Percentiles rank a stretch among this genome's conserved stretches.
Evolutionary conservation across 176 grass and related monocot genomes (phyloP).

Genomic region (Avena insularis): DNA sequence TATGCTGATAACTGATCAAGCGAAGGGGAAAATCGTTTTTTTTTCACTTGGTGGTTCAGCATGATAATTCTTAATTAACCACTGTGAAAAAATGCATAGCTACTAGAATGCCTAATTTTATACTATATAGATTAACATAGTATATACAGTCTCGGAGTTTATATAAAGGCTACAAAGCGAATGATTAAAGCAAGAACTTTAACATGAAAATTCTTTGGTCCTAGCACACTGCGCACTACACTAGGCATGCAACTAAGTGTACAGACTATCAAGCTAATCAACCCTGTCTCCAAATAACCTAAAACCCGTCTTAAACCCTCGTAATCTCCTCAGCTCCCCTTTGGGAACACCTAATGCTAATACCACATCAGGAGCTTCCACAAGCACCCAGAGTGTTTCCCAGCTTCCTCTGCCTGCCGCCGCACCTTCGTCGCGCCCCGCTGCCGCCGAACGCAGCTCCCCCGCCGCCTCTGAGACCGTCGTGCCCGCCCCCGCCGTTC

Average conservation of each 20-base stretch:
- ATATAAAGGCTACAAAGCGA: background rate
- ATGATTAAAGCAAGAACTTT: background rate
- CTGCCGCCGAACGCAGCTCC: slow-evolving; percentile 16
- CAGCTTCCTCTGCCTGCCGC: slow-evolving; percentile 44
- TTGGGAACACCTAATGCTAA: background rate
- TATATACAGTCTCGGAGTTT: background rate
- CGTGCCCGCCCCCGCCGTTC: background rate
- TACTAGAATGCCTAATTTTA: background rate
- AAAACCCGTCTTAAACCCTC: slow-evolving; percentile 20
- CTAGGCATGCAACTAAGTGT: background rate
- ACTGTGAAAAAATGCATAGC: too few relatives aligned
- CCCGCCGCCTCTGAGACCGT: slow-evolving; percentile 9
- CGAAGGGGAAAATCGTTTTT: too few relatives aligned
- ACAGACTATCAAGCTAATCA: slow-evolving; percentile 17
- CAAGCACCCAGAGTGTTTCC: slow-evolving; percentile 63
- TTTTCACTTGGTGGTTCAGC: too few relatives aligned
- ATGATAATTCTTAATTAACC: too few relatives aligned
- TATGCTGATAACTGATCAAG: too few relatives aligned
- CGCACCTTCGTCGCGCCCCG: slow-evolving; percentile 42
- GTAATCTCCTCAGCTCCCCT: slow-evolving; percentile 28
- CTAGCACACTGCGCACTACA: background rate
- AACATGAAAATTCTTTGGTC: slow-evolving; percentile 33
- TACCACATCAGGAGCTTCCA: slow-evolving; percentile 39
- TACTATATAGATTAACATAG: background rate
- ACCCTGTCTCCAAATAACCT: slow-evolving; percentile 5